Percentiles rank a stretch among this genome's conserved stretches.
Evolutionary conservation across 805 yeast species (phyloP).

Genomic region (Suhomyces sp.): DNA sequence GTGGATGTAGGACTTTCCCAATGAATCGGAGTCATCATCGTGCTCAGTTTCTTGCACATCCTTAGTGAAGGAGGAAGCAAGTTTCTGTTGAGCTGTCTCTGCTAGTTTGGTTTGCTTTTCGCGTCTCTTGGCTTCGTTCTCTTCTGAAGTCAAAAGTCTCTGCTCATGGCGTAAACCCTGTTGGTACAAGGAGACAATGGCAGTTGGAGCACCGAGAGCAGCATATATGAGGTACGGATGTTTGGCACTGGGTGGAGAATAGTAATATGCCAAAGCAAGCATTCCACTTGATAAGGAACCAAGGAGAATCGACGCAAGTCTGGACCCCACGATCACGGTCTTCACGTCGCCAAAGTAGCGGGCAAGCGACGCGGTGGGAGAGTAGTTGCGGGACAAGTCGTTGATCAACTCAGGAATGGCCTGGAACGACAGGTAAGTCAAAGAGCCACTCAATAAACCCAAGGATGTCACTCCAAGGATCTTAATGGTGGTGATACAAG

Average conservation of each 20-base stretch:
- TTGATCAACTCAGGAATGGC: conserved; percentile 29
- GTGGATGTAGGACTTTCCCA: conserved; percentile 43
- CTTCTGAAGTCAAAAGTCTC: conserved; percentile 14
- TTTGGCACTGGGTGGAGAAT: conserved; percentile 54
- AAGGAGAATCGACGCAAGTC: conserved; percentile 28
- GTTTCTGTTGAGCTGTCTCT: conserved; percentile 2
- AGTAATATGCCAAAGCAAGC: conserved; percentile 54
- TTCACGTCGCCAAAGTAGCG: conserved; percentile 19
- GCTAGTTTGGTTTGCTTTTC: not conserved
- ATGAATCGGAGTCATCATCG: conserved; percentile 26
- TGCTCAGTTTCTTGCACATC: conserved; percentile 5
- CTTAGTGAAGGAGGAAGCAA: not conserved
- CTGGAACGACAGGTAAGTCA: conserved; percentile 40
- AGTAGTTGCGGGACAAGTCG: conserved; percentile 21
- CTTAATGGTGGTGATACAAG: conserved; percentile 49
- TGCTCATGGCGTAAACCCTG: conserved; percentile 17
- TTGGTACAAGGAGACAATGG: conserved; percentile 25
- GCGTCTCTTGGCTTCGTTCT: conserved; percentile 1
- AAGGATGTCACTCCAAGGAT: conserved; percentile 63
- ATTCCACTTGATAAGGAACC: conserved; percentile 51
- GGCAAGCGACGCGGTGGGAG: conserved; percentile 5
- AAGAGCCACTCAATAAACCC: conserved; percentile 61
- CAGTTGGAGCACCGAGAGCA: conserved; percentile 51
- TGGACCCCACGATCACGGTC: conserved; percentile 20
- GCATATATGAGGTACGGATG: conserved; percentile 77